Evolutionary conservation across 345 rosid species (phyloP).

Genomic region (Anastatica hierochuntica): DNA sequence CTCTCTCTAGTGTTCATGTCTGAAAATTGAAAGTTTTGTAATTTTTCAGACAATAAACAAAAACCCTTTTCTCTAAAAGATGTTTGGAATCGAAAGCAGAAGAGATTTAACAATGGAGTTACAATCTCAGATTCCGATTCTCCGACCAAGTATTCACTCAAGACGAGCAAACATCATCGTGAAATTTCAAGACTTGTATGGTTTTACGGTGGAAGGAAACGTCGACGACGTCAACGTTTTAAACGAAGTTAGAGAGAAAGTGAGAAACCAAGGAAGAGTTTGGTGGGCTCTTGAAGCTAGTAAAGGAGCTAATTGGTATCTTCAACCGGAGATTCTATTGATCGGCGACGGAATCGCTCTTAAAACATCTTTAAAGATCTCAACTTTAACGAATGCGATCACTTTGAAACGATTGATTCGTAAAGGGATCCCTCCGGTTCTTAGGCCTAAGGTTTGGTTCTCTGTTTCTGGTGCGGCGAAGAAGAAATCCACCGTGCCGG

Average conservation of each 20-base stretch:
- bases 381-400: conserved; percentile 67
- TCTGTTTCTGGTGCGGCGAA: conserved; percentile 97
- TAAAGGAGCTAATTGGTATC: conserved; percentile 99
- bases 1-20: too few relatives aligned
- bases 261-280: conserved; percentile 84
- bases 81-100: conserved; percentile 60
- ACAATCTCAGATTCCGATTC: conserved; percentile 65
- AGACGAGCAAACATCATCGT: conserved; percentile 85
- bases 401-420: conserved; percentile 82
- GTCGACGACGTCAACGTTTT: conserved; percentile 92
- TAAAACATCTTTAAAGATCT: conserved; percentile 79
- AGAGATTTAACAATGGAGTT: conserved; percentile 60
- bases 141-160: conserved; percentile 96
- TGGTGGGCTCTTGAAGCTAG: conserved; percentile 99
- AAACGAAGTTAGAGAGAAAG: conserved; percentile 97
- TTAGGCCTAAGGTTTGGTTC: conserved; percentile 97
- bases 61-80: conserved; percentile 18
- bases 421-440: conserved; percentile 96
- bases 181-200: conserved; percentile 90
- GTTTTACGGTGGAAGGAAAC: conserved; percentile 93
- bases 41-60: not conserved
- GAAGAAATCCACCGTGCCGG: conserved; percentile 98
- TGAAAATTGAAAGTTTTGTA: too few relatives aligned
- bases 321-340: conserved; percentile 62
- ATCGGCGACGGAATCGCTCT: conserved; percentile 61